These are phyloP conservation scores for Claviceps digitariae DNA, from an alignment of 2,329 filamentous ascomycete genomes.

Conservation along the genomic window DNA sequence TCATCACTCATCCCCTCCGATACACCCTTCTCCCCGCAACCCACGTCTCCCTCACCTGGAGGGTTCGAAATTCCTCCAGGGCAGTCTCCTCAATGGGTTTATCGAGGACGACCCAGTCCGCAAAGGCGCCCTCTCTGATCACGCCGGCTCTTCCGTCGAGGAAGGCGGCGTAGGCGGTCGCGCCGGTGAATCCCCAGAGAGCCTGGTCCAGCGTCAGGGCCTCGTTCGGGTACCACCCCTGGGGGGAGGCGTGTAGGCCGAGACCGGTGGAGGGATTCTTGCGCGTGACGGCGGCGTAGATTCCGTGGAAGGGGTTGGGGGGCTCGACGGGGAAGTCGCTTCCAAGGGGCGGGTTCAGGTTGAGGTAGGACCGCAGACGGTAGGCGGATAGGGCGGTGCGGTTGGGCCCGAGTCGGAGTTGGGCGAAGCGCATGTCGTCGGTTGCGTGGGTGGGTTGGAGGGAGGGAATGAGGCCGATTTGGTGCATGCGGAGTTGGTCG, in stretches of 20 bases:
- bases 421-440: conserved; percentile 56
- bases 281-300: conserved; percentile 54
- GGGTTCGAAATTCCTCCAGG: conserved; percentile 36
- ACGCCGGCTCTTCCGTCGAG: conserved; percentile 44
- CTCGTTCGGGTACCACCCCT: conserved; percentile 48
- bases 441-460: conserved; percentile 63
- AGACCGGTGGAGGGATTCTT: conserved; percentile 42
- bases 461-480: conserved; percentile 49
- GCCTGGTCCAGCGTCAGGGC: conserved; percentile 45
- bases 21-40: conserved; percentile 44
- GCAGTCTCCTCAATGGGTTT: conserved; percentile 35
- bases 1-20: not conserved
- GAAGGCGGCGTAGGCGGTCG: conserved; percentile 45
- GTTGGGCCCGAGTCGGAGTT: conserved; percentile 40
- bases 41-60: conserved; percentile 55
- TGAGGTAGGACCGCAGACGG: conserved; percentile 48
- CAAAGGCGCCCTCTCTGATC: conserved; percentile 46
- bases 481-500: conserved; percentile 46
- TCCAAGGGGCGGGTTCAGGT: conserved; percentile 42
- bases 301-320: conserved; percentile 51
- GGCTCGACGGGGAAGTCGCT: conserved; percentile 63
- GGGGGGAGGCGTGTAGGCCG: conserved; percentile 29
- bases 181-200: conserved; percentile 46
- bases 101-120: conserved; percentile 60
- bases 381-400: conserved; percentile 47